Conservation (phyloP, 768 basidiomycete genomes). For the Arthromyces matolae region DNA sequence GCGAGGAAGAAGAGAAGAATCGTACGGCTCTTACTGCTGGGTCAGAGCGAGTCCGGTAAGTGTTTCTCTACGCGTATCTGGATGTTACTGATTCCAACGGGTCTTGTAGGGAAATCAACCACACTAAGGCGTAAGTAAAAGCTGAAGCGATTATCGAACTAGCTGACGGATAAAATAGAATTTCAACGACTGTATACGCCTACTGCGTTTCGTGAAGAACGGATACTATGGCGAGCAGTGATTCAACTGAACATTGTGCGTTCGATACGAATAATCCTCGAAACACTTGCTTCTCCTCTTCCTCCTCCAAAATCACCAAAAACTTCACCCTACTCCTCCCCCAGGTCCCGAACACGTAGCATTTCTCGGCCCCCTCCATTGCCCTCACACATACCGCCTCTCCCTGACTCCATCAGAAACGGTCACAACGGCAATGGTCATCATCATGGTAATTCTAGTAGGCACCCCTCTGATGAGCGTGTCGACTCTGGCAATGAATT, state of each 20-base stretch:
- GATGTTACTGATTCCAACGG: constrained; percentile 3
- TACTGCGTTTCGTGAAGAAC: constrained; percentile 69
- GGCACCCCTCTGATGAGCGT: constrained; percentile 10
- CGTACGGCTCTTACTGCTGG: constrained; percentile 70
- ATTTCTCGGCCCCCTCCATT: constrained; percentile 28
- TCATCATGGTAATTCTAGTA: constrained; percentile 6
- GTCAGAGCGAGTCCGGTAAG: constrained; percentile 81
- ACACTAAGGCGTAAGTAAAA: constrained; percentile 68
- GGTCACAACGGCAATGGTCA: constrained; percentile 2
- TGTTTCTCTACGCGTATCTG: constrained; percentile 3
- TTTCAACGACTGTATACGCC: constrained; percentile 76
- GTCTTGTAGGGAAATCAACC: constrained; percentile 65
- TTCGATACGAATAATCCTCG: constrained; percentile 71
- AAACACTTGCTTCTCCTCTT: constrained; percentile 39
- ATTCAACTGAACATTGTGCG: constrained; percentile 82
- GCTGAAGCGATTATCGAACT: constrained; percentile 5
- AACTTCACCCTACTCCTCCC: constrained; percentile 36
- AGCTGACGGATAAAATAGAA: constrained; percentile 39
- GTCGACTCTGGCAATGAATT: constrained; percentile 20
- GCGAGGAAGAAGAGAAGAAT: constrained; percentile 62
- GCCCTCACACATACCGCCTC: constrained; percentile 19
- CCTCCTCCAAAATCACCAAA: constrained; percentile 28
- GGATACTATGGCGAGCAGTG: constrained; percentile 77
- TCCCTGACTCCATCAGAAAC: constrained; percentile 10
- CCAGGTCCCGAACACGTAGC: constrained; percentile 31